phyloP scores from a whole-genome alignment of 2,329 filamentous ascomycete genomes.

The Pyrenophora seminiperda region DNA sequence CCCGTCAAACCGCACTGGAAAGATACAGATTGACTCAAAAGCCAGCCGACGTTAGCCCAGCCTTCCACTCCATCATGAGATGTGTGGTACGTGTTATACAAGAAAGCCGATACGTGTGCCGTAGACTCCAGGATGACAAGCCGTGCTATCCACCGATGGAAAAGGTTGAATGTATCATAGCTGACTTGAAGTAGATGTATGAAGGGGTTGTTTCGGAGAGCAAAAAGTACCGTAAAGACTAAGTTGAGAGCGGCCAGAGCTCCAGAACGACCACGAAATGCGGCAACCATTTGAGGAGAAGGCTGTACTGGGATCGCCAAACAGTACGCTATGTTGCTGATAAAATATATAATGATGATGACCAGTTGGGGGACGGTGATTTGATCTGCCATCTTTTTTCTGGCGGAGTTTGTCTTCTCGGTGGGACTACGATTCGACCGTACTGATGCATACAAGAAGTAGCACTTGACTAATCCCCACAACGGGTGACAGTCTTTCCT shows the following conservation, averaged over 20 bases:
- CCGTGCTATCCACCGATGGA: conserved; percentile 77
- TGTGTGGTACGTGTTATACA: conserved; percentile 49
- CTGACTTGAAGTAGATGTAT: conserved; percentile 71
- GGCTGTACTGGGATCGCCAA: conserved; percentile 62
- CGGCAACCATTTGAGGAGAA: conserved; percentile 70
- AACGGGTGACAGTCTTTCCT: conserved; percentile 9
- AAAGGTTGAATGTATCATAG: conserved; percentile 77
- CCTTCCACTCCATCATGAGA: conserved; percentile 53
- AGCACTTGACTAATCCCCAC: conserved; percentile 44
- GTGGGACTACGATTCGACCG: conserved; percentile 44
- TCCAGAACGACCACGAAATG: conserved; percentile 67
- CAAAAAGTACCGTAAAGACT: conserved; percentile 72
- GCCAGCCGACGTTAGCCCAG: conserved; percentile 25
- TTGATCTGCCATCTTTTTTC: conserved; percentile 23
- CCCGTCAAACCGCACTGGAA: conserved; percentile 64
- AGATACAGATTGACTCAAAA: conserved; percentile 52
- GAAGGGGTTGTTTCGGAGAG: conserved; percentile 75
- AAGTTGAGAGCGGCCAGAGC: conserved; percentile 75
- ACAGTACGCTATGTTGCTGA: conserved; percentile 49
- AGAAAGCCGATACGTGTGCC: conserved; percentile 66
- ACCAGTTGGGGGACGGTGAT: conserved; percentile 49
- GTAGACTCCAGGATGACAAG: conserved; percentile 71
- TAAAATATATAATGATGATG: conserved; percentile 49
- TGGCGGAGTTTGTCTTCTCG: conserved; percentile 30
- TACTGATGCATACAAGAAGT: conserved; percentile 50